Evolutionary conservation across 805 yeast genomes (phyloP), one percentile per base, ranked within the genome.

Genomic region (Ogataea siamensis): DNA sequence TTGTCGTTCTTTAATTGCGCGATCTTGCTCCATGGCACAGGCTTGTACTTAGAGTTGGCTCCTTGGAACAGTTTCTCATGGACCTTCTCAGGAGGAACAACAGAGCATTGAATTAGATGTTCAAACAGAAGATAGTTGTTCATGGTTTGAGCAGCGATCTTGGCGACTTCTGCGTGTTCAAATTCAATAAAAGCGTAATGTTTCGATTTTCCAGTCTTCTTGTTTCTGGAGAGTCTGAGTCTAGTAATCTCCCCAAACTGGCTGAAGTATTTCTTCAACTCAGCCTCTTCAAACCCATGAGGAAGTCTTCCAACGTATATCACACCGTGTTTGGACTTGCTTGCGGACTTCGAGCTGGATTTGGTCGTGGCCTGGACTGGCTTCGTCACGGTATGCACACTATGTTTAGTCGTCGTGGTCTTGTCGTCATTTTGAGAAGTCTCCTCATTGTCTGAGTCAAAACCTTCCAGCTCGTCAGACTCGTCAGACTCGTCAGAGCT

Each of bases 131-230:
- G 72, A 55, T 93, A 93, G 65, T 93, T 93, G 64, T 93, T 82
- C 99, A 93, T 93, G 31, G 97, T 81, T 49, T 93, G 98, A 45
- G 84, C 85, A 3, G 96, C 99, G 45, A 88, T 71, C 50, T 78
- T 74, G 30, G 98, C 97, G 39, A 84, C 94, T 32, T 80, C 86
- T 25, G 61, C 57, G 38, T 78, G 71, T 28, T 73, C 75, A 56
- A 91, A 93, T 64, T 93, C 96, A 31, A 93, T 68, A 62, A 87
- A 91, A 5, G 88, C 98, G 62, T 80, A 91, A 60, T 88, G 97
- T 66, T 87, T 89, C 11, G 95, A 80, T 39, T 80, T 78, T 31
- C 98, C 98, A 5, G 95, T 82, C 56, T 82, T 83, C 63, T 84
- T 88, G 68, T 86, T 91, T 58, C 97, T 78, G 29, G 96, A 86